A percentile compares a stretch with the other conserved stretches of the same genome.
These are phyloP conservation scores for Pistacia integerrima DNA, from an alignment of 345 rosid species.

Conservation along the genomic window DNA sequence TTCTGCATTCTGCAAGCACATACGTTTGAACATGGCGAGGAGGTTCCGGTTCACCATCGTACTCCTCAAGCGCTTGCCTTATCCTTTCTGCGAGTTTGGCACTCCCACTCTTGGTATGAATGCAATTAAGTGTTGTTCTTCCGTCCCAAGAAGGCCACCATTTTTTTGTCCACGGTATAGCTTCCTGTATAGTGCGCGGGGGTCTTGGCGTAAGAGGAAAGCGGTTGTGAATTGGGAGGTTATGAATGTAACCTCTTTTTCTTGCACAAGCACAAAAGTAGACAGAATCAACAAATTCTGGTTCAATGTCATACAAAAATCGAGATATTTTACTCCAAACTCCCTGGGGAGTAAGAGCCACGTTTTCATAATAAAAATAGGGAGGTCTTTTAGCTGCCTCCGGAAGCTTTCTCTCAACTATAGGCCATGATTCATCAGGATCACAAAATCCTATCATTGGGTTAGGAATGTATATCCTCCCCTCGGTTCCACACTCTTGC, in stretches of 20 bases:
- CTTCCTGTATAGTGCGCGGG: constrained; percentile 24
- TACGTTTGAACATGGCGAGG: constrained; percentile 6
- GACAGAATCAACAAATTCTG: constrained; percentile 33
- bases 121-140: constrained; percentile 23
- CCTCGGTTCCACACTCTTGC: background rate
- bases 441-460: constrained; percentile 41
- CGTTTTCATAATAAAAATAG: constrained; percentile 35
- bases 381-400: constrained; percentile 21
- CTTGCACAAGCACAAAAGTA: constrained; percentile 31
- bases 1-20: constrained; percentile 20
- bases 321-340: constrained; percentile 32
- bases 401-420: constrained; percentile 15
- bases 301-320: constrained; percentile 23
- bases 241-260: constrained; percentile 42
- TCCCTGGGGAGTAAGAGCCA: constrained; percentile 32
- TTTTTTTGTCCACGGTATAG: constrained; percentile 16
- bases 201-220: constrained; percentile 30
- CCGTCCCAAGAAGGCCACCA: constrained; percentile 11
- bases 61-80: constrained; percentile 18
- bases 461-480: constrained; percentile 12
- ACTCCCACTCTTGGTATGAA: constrained; percentile 14
- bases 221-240: constrained; percentile 34
- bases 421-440: constrained; percentile 5
- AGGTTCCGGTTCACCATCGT: constrained; percentile 15
- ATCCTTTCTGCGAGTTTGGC: constrained; percentile 23